Evolutionary conservation across 352 stramenopile species (phyloP).

Genomic region (Globisporangium yorkense): DNA sequence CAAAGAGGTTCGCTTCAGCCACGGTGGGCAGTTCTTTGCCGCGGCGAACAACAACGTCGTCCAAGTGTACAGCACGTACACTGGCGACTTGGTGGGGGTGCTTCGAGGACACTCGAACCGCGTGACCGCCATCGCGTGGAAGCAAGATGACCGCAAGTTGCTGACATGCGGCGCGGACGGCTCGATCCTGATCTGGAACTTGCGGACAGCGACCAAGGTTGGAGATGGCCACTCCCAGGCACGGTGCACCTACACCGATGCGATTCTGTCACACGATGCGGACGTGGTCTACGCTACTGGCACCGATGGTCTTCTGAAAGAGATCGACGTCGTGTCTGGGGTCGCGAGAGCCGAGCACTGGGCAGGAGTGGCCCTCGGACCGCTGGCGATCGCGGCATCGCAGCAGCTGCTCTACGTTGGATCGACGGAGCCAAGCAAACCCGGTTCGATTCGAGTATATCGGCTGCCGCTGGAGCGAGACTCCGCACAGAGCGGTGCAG

Average conservation of each 20-base stretch:
- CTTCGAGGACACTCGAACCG: constrained; percentile 80
- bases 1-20: constrained; percentile 87
- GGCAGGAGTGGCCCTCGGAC: constrained; percentile 49
- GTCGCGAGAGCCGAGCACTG: constrained; percentile 52
- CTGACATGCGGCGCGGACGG: constrained; percentile 74
- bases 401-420: constrained; percentile 89
- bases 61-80: constrained; percentile 81
- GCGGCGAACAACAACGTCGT: constrained; percentile 87
- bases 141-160: constrained; percentile 69
- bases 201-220: constrained; percentile 66
- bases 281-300: constrained; percentile 86
- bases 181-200: constrained; percentile 71
- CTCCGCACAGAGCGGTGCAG: constrained; percentile 1
- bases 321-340: constrained; percentile 79
- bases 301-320: constrained; percentile 87
- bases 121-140: constrained; percentile 77
- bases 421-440: constrained; percentile 62
- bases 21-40: constrained; percentile 89
- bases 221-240: constrained; percentile 75
- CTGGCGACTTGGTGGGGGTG: constrained; percentile 58
- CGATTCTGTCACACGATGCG: constrained; percentile 47
- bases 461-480: constrained; percentile 66
- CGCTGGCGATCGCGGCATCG: constrained; percentile 76
- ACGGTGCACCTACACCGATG: constrained; percentile 66
- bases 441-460: constrained; percentile 70